phyloP scores from a whole-genome alignment of 768 basidiomycete species.

The Arthromyces matolae region DNA sequence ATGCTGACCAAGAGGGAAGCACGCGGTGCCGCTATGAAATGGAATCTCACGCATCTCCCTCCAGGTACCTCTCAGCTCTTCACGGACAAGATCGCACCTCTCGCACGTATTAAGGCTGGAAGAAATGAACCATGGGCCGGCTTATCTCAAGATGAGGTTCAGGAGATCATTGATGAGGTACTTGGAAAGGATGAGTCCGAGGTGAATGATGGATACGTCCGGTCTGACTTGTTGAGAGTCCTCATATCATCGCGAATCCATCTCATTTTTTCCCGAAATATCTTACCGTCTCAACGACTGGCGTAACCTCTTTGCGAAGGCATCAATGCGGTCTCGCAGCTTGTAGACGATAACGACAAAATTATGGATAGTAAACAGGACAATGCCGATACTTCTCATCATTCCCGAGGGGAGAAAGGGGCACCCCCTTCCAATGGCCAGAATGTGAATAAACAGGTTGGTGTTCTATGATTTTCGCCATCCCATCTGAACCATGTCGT shows the following conservation, averaged over 20 bases:
- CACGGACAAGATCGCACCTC: not conserved
- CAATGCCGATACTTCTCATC: not conserved
- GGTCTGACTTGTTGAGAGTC: slow-evolving; percentile 1
- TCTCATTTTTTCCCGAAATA: not conserved
- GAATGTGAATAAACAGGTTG: not conserved
- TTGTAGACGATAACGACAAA: not conserved
- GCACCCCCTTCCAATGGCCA: not conserved
- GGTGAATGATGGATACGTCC: not conserved
- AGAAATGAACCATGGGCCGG: not conserved
- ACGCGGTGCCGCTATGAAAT: not conserved
- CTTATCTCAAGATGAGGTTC: not conserved
- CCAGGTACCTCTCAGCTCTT: not conserved
- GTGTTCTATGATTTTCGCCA: not conserved
- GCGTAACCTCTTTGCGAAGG: not conserved
- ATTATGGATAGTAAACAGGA: not conserved
- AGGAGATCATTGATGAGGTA: not conserved
- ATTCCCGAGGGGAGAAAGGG: not conserved
- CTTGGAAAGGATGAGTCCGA: not conserved
- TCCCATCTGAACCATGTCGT: not conserved
- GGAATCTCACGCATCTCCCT: not conserved
- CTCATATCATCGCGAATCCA: not conserved
- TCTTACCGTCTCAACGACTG: not conserved
- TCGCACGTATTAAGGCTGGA: not conserved
- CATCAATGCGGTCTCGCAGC: not conserved
- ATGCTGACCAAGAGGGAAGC: too few relatives aligned